Evolutionary conservation across 2,329 filamentous ascomycete genomes (phyloP), one percentile per base, ranked within the genome.

Genomic region (Diplodia mutila): DNA sequence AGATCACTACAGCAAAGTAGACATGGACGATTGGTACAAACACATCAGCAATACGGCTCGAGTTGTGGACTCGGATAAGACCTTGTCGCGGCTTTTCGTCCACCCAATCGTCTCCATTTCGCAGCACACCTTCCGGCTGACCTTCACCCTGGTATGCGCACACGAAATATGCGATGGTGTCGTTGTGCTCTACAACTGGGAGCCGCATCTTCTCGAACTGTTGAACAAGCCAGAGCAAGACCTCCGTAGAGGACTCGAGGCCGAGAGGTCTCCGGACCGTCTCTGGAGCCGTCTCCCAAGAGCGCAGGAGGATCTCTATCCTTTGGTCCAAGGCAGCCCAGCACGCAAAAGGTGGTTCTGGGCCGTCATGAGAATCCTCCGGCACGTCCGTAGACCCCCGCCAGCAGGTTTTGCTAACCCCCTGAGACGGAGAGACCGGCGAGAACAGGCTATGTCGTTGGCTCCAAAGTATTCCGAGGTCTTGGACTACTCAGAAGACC

Each of bases 261-360:
- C 52, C 27, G 68, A 63, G 25, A 55, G 55, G 48, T 64, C 52
- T 4, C 46, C 55, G 3, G 66, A 71, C 2, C 68, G 66, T 7
- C 72, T 83, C 4, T 61, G 61, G n/a, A 54, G 51, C 6, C 73
- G 73, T 21, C 72, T 84, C 0, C 81, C 81, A 3, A 74, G 75
- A 1, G 80, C 82, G 1, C 82, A 84, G 72, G 82, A 84, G 73
- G 80, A 82, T 23, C 69, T 83, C 0, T 84, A 84, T 59, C 81
- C 81, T 1, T 71, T 69, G 0, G 75, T 82, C 0, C 53, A 72
- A 1, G 80, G 80, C 37, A 79, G 70, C 25, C 65, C 65, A 46
- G 81, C 81, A 1, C 72, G 79, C 23, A 75, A 79, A 71, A 75
- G 81, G 57, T 84, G 82, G 82, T 83, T 81, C 70, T 84, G 82